These are phyloP conservation scores for Thraustotheca clavata DNA, from an alignment of 352 stramenopile genomes.

Conservation along the genomic window DNA sequence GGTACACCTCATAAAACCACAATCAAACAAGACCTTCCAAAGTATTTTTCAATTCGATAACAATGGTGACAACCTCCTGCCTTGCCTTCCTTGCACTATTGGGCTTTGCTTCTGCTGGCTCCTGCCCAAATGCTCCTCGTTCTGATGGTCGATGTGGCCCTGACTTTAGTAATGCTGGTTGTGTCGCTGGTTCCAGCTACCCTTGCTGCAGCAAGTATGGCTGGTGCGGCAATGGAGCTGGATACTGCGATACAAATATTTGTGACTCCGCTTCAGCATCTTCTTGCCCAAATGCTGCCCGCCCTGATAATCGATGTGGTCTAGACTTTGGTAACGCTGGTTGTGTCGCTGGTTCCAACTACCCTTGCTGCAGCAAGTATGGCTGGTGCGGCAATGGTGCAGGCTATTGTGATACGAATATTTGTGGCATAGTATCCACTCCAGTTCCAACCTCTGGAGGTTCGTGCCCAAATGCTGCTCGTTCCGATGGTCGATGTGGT, in stretches of 20 bases:
- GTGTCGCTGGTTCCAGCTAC: background rate
- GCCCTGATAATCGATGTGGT: background rate
- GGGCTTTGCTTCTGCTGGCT: background rate
- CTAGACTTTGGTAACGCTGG: background rate
- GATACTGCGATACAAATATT: background rate
- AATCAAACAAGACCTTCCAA: too few species aligned
- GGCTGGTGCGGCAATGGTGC: background rate
- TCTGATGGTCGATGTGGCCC: background rate
- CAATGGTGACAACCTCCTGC: too few species aligned
- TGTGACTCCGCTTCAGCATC: background rate
- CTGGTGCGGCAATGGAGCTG: background rate
- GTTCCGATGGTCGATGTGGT: background rate
- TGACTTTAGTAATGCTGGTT: background rate
- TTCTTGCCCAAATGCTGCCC: background rate
- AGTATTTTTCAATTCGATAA: too few species aligned
- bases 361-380: background rate
- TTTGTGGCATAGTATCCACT: background rate
- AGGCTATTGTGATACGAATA: background rate
- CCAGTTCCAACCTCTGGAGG: background rate
- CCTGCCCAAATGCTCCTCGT: background rate
- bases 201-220: slow-evolving; percentile 5
- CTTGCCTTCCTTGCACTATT: too few species aligned
- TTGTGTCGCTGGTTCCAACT: background rate
- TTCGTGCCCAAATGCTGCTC: background rate
- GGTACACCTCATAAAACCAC: too few species aligned